A percentile compares a stretch with the other conserved stretches of the same genome.
Conservation (phyloP, 1,284 basidiomycete genomes). For the Dichomitus squalens region DNA sequence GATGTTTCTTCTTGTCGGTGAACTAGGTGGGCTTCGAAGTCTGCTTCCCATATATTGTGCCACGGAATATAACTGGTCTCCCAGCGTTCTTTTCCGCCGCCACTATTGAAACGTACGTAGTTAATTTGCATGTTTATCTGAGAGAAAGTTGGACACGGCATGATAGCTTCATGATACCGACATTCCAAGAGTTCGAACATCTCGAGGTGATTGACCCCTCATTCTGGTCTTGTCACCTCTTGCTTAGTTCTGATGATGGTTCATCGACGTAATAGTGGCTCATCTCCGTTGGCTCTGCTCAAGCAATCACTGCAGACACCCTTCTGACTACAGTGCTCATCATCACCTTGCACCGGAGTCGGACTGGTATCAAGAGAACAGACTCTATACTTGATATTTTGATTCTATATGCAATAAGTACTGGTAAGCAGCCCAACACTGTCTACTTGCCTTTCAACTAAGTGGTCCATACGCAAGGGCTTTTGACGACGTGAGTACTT, state of each 20-base stretch:
- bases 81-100: conserved; percentile 6
- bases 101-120: conserved; percentile 5
- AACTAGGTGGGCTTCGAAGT: neutral
- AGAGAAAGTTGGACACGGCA: neutral
- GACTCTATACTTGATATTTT: conserved; percentile 11
- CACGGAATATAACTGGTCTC: neutral
- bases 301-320: conserved; percentile 3
- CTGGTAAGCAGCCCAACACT: conserved; percentile 3
- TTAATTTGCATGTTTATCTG: neutral
- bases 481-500: neutral
- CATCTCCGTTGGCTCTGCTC: conserved; percentile 4
- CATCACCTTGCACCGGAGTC: neutral
- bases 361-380: conserved; percentile 9
- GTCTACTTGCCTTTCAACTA: too few species aligned
- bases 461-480: too few species aligned
- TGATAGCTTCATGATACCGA: conserved; percentile 6
- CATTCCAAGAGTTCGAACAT: conserved; percentile 5
- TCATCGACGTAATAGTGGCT: conserved; percentile 4
- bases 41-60: neutral
- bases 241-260: neutral
- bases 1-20: conserved; percentile 6
- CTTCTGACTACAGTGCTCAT: conserved; percentile 8
- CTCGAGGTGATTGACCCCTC: neutral
- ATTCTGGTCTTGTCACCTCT: too few species aligned
- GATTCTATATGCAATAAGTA: conserved; percentile 8